phyloP scores from a whole-genome alignment of 148 eudicot genomes.

The Rhododendron vialii region DNA sequence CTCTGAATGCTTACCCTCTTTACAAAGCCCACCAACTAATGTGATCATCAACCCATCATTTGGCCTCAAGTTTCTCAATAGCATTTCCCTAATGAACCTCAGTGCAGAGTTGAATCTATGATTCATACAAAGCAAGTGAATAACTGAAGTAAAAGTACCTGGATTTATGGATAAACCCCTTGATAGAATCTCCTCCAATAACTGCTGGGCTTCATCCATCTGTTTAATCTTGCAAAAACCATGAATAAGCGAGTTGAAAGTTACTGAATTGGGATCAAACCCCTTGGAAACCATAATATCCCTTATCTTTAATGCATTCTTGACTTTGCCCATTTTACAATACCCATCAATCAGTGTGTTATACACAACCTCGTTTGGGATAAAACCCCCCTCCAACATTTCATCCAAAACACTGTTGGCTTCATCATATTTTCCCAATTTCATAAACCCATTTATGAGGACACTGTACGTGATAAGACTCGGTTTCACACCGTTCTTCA shows the following conservation, averaged over 20 bases:
- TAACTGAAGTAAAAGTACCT: conserved; percentile 52
- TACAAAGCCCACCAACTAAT: conserved; percentile 55
- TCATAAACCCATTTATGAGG: conserved; percentile 66
- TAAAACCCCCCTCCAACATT: conserved; percentile 54
- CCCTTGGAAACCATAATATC: conserved; percentile 63
- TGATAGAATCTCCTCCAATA: conserved; percentile 58
- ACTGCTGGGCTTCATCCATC: conserved; percentile 48
- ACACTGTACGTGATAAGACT: conserved; percentile 60
- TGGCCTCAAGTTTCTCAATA: conserved; percentile 61
- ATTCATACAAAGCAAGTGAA: conserved; percentile 39
- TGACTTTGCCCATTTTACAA: conserved; percentile 58
- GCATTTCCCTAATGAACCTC: conserved; percentile 45
- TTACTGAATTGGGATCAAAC: conserved; percentile 53
- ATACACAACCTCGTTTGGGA: conserved; percentile 64
- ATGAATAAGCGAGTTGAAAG: conserved; percentile 59
- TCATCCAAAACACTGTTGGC: conserved; percentile 51
- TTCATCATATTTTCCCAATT: conserved; percentile 50
- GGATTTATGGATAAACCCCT: conserved; percentile 40
- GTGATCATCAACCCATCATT: conserved; percentile 58
- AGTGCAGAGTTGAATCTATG: conserved; percentile 45
- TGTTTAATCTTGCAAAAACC: conserved; percentile 68
- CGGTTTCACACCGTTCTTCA: conserved; percentile 39
- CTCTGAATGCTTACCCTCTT: conserved; percentile 45
- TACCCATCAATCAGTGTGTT: conserved; percentile 77
- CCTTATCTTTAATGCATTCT: conserved; percentile 51